A percentile compares a stretch with the other conserved stretches of the same genome.
phyloP scores from a whole-genome alignment of 306 rosid genomes.

The Cicer cuneatum region DNA sequence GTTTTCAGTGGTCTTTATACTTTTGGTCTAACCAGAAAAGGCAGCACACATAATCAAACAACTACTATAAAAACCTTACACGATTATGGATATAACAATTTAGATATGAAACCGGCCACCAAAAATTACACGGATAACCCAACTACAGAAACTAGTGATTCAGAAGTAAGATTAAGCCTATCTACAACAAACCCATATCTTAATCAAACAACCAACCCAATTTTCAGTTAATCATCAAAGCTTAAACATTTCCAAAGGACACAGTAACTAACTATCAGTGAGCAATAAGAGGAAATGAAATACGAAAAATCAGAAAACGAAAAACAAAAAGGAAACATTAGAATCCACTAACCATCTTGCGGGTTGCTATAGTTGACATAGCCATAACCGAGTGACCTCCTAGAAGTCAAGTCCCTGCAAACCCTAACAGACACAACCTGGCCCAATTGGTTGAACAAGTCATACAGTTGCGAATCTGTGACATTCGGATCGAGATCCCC shows the following conservation, averaged over 20 bases:
- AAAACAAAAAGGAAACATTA: not conserved
- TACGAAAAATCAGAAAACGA: not conserved
- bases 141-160: conserved; percentile 8
- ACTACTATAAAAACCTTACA: conserved; percentile 5
- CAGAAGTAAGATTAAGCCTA: conserved; percentile 19
- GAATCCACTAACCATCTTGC: conserved; percentile 73
- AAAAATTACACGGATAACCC: conserved; percentile 9
- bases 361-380: conserved; percentile 86
- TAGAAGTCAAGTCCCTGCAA: conserved; percentile 86
- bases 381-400: conserved; percentile 96
- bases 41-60: conserved; percentile 10
- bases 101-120: not conserved
- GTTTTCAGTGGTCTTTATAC: not conserved
- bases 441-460: conserved; percentile 85
- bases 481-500: conserved; percentile 92
- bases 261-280: too few species aligned
- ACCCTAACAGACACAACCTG: conserved; percentile 97
- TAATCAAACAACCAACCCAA: not conserved
- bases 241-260: not conserved
- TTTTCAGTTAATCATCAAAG: not conserved
- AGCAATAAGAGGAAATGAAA: not conserved
- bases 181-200: conserved; percentile 1
- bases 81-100: not conserved
- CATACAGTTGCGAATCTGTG: conserved; percentile 93
- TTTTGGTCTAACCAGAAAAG: conserved; percentile 1